These are phyloP conservation scores for Trypanosoma caninum DNA, from an alignment of 208 protist species.

Conservation along the genomic window DNA sequence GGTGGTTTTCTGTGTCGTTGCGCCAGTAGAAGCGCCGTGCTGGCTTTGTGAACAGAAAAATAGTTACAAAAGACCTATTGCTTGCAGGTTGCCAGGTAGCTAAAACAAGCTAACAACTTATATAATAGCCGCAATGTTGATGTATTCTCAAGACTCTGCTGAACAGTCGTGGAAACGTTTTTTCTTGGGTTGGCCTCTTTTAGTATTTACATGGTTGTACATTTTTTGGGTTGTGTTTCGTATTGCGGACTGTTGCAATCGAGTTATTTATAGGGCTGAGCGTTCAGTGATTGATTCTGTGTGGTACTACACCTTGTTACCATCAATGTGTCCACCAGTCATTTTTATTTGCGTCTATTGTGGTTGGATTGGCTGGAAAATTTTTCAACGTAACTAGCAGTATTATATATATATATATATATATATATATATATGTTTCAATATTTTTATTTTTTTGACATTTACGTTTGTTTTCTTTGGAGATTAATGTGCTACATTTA, in stretches of 20 bases:
- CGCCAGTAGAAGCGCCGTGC: too few species aligned
- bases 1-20: too few species aligned
- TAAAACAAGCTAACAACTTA: too few species aligned
- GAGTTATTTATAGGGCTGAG: slow-evolving; percentile 1
- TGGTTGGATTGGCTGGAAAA: slow-evolving; percentile 81
- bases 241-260: slow-evolving; percentile 9
- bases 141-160: slow-evolving; percentile 33
- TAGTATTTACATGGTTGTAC: slow-evolving; percentile 32
- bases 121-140: background rate
- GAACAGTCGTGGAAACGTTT: slow-evolving; percentile 33
- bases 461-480: background rate
- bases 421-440: slow-evolving; percentile 15
- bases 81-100: background rate
- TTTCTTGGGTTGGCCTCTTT: slow-evolving; percentile 55
- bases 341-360: slow-evolving; percentile 47
- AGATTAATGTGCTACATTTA: background rate
- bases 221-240: slow-evolving; percentile 31
- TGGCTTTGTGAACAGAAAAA: too few species aligned
- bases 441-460: slow-evolving; percentile 1
- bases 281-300: slow-evolving; percentile 26
- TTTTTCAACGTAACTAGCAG: slow-evolving; percentile 73
- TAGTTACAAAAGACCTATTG: background rate
- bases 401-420: slow-evolving; percentile 5
- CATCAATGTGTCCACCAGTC: slow-evolving; percentile 21
- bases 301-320: slow-evolving; percentile 38